A percentile compares a stretch with the other conserved stretches of the same genome.
Conservation (phyloP, 2,329 filamentous ascomycete genomes). For the Hypoxylon sp. region DNA sequence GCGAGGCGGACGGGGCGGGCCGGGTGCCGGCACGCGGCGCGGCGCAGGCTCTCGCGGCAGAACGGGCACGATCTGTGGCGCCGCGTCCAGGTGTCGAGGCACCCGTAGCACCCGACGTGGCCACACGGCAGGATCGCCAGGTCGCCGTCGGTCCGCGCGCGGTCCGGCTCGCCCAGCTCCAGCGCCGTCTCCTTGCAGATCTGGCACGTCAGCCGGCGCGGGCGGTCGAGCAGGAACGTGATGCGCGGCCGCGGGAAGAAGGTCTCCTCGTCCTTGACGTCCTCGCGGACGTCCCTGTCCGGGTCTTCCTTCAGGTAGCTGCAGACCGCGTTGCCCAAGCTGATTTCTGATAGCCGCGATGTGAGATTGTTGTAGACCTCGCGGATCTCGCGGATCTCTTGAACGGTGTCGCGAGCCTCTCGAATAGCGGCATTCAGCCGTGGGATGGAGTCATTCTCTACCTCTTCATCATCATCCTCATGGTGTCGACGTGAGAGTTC, state of each 20-base stretch:
- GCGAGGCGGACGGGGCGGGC: conserved; percentile 41
- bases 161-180: conserved; percentile 12
- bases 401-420: no score
- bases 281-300: background rate
- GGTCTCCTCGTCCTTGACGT: conserved; percentile 10
- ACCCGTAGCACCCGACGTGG: conserved; percentile 45
- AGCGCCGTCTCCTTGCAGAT: conserved; percentile 37
- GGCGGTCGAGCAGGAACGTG: conserved; percentile 42
- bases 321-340: background rate
- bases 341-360: no score
- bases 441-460: no score
- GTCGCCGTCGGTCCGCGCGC: background rate
- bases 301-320: background rate
- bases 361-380: no score
- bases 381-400: no score
- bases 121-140: conserved; percentile 49
- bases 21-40: conserved; percentile 44
- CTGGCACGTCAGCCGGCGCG: conserved; percentile 35
- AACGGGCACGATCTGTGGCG: conserved; percentile 46
- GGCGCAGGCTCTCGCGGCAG: conserved; percentile 43
- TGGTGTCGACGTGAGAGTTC: no score
- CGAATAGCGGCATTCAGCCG: no score
- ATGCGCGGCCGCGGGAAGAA: conserved; percentile 41
- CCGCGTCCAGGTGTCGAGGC: conserved; percentile 43
- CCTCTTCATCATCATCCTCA: no score